phyloP scores from a whole-genome alignment of 768 basidiomycete species.

The Hericium rajendrae region DNA sequence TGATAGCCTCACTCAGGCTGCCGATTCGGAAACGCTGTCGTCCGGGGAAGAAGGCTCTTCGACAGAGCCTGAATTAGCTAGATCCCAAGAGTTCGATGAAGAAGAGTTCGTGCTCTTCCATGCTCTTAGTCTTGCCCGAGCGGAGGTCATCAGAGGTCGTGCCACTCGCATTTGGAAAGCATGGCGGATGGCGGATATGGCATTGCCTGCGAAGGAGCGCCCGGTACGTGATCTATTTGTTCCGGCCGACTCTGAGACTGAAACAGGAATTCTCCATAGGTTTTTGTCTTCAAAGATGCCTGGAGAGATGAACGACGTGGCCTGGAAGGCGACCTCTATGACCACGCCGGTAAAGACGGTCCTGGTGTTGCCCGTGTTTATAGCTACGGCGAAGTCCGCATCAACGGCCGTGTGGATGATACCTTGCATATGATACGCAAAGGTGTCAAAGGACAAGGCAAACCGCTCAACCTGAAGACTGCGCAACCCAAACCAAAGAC shows the following conservation, averaged over 20 bases:
- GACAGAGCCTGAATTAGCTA: neutral
- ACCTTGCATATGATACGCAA: neutral
- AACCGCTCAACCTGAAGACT: no score
- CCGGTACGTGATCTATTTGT: neutral
- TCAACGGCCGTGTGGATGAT: neutral
- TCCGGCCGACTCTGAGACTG: no score
- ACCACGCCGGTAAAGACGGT: neutral
- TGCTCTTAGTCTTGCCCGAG: neutral
- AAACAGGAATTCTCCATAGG: neutral
- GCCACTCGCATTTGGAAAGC: slow-evolving; percentile 1
- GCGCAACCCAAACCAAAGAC: no score
- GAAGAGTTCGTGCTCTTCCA: neutral
- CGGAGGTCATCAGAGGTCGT: neutral
- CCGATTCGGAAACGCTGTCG: no score
- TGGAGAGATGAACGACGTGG: neutral
- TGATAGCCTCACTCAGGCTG: no score
- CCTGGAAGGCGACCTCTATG: neutral
- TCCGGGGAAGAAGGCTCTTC: neutral
- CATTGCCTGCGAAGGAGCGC: neutral
- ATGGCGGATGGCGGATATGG: neutral
- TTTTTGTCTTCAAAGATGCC: neutral
- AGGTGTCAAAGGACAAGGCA: neutral
- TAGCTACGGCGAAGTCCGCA: neutral
- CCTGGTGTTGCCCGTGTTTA: neutral
- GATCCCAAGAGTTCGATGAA: neutral